Conservation (phyloP, 352 stramenopile genomes). For the Globisporangium lucens region DNA sequence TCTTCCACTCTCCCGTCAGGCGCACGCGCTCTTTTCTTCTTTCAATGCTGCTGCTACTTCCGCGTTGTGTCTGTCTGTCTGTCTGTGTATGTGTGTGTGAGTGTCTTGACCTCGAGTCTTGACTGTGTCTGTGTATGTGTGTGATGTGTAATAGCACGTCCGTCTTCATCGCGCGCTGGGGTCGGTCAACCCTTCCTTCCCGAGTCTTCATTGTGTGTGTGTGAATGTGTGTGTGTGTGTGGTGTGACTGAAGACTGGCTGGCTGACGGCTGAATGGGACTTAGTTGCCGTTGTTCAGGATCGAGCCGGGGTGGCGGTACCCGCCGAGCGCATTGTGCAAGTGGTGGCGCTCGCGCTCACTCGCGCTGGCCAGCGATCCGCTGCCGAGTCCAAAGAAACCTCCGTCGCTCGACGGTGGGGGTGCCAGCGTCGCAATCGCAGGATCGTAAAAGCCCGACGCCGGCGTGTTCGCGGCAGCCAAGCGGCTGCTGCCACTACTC, state of each 20-base stretch:
- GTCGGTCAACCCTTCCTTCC: constrained; percentile 6
- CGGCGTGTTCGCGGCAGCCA: constrained; percentile 10
- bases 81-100: too few relatives aligned
- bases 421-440: constrained; percentile 37
- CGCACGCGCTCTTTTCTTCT: background rate
- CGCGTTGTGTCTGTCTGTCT: constrained; percentile 11
- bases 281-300: constrained; percentile 49
- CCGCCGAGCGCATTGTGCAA: constrained; percentile 34
- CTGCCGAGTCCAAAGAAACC: constrained; percentile 28
- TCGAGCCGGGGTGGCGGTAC: constrained; percentile 39
- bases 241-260: background rate
- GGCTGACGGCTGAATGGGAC: background rate
- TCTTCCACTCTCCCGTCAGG: background rate
- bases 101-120: constrained; percentile 9
- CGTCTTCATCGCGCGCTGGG: constrained; percentile 7
- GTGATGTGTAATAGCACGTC: constrained; percentile 1
- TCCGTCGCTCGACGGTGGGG: constrained; percentile 7
- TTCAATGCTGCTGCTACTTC: constrained; percentile 1
- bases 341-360: constrained; percentile 23
- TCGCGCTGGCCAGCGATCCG: constrained; percentile 25
- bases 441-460: constrained; percentile 45
- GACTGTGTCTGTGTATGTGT: too few relatives aligned
- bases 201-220: constrained; percentile 13
- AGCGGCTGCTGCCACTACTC: background rate
- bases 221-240: constrained; percentile 8